A percentile compares a stretch with the other conserved stretches of the same genome.
phyloP scores from a whole-genome alignment of 305 asterid genomes.

The Euphrasia arctica region DNA sequence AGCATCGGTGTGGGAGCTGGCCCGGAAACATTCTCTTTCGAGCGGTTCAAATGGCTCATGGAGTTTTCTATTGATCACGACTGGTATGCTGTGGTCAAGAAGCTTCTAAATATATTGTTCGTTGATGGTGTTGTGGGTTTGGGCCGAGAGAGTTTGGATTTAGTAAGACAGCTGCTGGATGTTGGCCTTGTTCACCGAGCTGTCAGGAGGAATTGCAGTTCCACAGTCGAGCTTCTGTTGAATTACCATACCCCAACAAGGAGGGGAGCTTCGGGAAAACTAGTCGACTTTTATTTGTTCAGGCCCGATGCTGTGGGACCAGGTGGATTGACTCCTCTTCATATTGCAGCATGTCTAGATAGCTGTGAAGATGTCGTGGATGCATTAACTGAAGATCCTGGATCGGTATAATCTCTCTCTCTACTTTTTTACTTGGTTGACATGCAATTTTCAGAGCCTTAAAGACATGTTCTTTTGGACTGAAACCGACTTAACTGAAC shows the following conservation, averaged over 20 bases:
- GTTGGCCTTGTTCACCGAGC: constrained; percentile 81
- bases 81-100: constrained; percentile 88
- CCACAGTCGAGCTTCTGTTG: constrained; percentile 67
- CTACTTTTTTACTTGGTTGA: neutral
- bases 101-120: constrained; percentile 54
- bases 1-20: constrained; percentile 12
- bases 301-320: constrained; percentile 76
- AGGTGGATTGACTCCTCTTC: constrained; percentile 96
- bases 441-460: neutral
- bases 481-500: no score
- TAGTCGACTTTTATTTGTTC: constrained; percentile 36
- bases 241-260: constrained; percentile 33
- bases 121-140: constrained; percentile 43
- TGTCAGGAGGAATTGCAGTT: constrained; percentile 60
- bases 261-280: constrained; percentile 22
- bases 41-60: constrained; percentile 71
- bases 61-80: constrained; percentile 82
- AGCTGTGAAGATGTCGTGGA: constrained; percentile 58
- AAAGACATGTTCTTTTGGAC: no score
- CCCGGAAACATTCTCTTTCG: constrained; percentile 53
- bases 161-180: constrained; percentile 45
- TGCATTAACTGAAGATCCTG: constrained; percentile 80
- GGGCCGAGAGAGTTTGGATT: constrained; percentile 39
- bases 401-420: constrained; percentile 42
- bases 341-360: constrained; percentile 67